Percentiles rank a stretch among this genome's conserved stretches.
Evolutionary conservation across 139 green algal genomes (phyloP).

Genomic region (Medakamo hakoo): DNA sequence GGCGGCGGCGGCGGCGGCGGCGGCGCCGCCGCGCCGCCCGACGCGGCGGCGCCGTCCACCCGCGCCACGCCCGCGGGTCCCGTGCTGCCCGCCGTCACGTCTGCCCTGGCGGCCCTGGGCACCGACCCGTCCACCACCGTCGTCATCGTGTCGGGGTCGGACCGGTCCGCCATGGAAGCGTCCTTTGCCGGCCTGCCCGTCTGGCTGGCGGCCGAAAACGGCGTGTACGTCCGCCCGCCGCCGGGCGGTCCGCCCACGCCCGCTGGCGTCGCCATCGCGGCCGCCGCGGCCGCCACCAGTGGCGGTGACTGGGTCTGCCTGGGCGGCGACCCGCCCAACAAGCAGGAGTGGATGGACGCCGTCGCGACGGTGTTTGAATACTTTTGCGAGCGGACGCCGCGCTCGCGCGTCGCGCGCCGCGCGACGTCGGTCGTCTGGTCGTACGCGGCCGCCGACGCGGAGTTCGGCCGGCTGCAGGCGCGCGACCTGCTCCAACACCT

Average conservation of each 20-base stretch:
- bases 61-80: too few relatives aligned
- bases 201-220: constrained; percentile 96
- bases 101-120: not conserved
- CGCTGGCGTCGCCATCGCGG: too few relatives aligned
- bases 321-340: constrained; percentile 52
- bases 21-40: too few relatives aligned
- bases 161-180: constrained; percentile 60
- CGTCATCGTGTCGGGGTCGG: constrained; percentile 64
- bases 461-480: constrained; percentile 63
- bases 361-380: constrained; percentile 92
- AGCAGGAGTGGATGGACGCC: constrained; percentile 85
- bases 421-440: constrained; percentile 96
- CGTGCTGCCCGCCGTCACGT: not conserved
- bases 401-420: constrained; percentile 75
- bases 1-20: too few relatives aligned
- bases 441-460: constrained; percentile 84
- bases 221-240: constrained; percentile 68
- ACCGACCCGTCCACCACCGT: constrained; percentile 20
- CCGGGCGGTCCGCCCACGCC: too few relatives aligned
- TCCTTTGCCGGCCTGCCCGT: constrained; percentile 55
- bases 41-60: not conserved
- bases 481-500: constrained; percentile 82
- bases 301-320: constrained; percentile 53
- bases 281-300: not conserved
- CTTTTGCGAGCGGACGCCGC: constrained; percentile 93